These are phyloP conservation scores for Mrakia gelida DNA, from an alignment of 768 basidiomycete genomes.

Conservation along the genomic window DNA sequence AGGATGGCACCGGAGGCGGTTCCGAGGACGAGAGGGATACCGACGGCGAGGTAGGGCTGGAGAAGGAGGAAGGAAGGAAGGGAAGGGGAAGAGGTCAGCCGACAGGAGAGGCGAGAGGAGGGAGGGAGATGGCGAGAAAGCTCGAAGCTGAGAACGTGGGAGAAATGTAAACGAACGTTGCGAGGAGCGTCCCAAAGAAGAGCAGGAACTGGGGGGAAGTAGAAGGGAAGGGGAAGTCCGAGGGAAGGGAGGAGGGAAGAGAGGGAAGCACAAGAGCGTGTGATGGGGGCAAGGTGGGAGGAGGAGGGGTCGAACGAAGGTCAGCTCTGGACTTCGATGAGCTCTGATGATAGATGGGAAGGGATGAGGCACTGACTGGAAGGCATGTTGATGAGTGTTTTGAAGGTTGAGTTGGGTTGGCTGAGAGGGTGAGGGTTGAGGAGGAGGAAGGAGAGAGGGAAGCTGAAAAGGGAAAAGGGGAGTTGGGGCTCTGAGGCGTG, in stretches of 20 bases:
- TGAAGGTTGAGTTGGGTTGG: too few relatives aligned
- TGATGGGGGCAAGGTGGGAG: not conserved
- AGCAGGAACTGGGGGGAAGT: not conserved
- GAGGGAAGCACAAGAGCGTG: not conserved
- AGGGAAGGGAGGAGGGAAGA: not conserved
- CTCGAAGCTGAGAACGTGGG: conserved; percentile 7
- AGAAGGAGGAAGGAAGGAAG: not conserved
- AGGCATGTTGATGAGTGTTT: not conserved
- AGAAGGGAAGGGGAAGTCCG: not conserved
- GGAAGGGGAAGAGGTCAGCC: not conserved
- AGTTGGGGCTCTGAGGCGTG: too few relatives aligned
- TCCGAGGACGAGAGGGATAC: conserved; percentile 31
- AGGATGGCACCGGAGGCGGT: conserved; percentile 14
- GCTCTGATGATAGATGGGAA: not conserved
- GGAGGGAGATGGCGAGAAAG: not conserved
- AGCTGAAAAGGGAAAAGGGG: too few relatives aligned
- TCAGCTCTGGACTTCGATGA: too few relatives aligned
- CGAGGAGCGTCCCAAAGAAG: conserved; percentile 31
- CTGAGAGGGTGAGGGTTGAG: too few relatives aligned
- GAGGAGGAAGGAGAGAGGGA: too few relatives aligned
- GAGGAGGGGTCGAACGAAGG: not conserved
- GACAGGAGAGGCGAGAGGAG: not conserved
- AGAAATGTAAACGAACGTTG: conserved; percentile 1
- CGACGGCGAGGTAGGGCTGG: conserved; percentile 30
- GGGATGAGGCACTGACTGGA: not conserved